Percentiles rank a stretch among this genome's conserved stretches.
phyloP scores from a whole-genome alignment of 805 yeast species.

The Barnettozyma populi region DNA sequence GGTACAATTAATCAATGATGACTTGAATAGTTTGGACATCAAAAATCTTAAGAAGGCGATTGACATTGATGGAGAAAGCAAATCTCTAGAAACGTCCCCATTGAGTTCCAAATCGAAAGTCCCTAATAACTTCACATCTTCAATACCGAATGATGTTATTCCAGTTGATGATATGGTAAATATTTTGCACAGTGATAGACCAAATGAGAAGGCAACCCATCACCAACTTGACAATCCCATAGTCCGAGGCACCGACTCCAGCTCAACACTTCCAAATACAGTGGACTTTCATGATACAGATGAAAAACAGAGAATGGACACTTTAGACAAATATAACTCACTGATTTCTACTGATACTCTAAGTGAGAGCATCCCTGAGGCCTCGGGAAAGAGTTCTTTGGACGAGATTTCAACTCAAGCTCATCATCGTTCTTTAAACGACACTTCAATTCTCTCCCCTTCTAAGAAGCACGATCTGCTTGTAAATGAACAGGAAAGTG shows the following conservation, averaged over 20 bases:
- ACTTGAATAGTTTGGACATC: constrained; percentile 3
- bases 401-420: not conserved
- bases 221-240: not conserved
- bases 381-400: not conserved
- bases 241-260: not conserved
- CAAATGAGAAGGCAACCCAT: not conserved
- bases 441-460: not conserved
- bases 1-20: not conserved
- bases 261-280: not conserved
- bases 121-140: not conserved
- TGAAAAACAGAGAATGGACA: not conserved
- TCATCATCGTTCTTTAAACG: too few species aligned
- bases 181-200: not conserved
- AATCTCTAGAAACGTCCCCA: not conserved
- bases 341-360: not conserved
- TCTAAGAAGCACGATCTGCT: not conserved
- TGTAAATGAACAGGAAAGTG: not conserved
- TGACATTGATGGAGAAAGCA: constrained; percentile 6
- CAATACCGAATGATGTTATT: not conserved
- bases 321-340: not conserved
- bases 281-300: too few species aligned
- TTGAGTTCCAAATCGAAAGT: not conserved
- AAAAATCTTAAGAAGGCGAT: constrained; percentile 9
- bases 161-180: not conserved
- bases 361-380: not conserved